Percentiles rank a stretch among this genome's conserved stretches.
Evolutionary conservation across 306 rosid genomes (phyloP).

Genomic region (Castanea crenata): DNA sequence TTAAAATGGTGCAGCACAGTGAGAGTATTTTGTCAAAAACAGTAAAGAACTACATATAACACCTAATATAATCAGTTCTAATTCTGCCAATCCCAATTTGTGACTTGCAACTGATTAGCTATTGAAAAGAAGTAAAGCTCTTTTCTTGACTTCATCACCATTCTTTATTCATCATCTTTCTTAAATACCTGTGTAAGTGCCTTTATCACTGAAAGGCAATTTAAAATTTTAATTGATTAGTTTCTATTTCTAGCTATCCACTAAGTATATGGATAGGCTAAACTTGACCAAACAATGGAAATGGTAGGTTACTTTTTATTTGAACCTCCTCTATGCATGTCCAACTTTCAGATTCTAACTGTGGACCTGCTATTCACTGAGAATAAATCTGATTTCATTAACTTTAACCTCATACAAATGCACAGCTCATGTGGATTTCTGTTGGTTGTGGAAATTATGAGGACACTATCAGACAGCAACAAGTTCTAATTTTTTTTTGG

Average conservation of each 20-base stretch:
- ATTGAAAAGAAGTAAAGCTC: neutral
- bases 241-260: neutral
- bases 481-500: neutral
- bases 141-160: neutral
- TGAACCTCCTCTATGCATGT: neutral
- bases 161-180: neutral
- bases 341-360: neutral
- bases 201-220: no score
- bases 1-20: neutral
- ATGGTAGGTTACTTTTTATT: neutral
- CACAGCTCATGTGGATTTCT: neutral
- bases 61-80: slow-evolving; percentile 3
- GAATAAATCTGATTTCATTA: neutral
- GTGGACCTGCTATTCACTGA: neutral
- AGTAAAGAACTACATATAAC: neutral
- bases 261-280: neutral
- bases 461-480: neutral
- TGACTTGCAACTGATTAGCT: neutral
- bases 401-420: neutral
- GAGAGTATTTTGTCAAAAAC: neutral
- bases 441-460: neutral
- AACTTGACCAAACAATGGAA: neutral
- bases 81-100: neutral
- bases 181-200: neutral
- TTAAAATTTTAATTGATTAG: neutral